Conservation (phyloP, 345 rosid genomes). For the Angophora floribunda region DNA sequence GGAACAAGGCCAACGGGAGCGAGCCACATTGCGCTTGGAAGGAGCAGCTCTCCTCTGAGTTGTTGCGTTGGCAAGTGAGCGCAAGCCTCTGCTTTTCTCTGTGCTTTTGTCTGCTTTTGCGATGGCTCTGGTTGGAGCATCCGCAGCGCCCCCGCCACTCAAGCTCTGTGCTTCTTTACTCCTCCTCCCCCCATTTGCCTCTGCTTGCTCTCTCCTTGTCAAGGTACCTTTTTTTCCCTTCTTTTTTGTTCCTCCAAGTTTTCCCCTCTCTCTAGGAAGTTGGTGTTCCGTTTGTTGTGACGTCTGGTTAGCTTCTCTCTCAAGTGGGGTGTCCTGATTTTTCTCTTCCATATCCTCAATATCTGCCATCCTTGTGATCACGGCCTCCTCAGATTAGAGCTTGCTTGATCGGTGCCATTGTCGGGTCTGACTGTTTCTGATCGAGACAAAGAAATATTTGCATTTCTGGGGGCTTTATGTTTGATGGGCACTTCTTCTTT, state of each 20-base stretch:
- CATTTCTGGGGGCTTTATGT: not conserved
- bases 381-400: not conserved
- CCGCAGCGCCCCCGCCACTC: not conserved
- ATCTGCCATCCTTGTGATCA: not conserved
- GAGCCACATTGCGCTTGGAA: conserved; percentile 29
- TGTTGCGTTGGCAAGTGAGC: not conserved
- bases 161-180: conserved; percentile 22
- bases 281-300: not conserved
- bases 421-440: not conserved
- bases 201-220: conserved; percentile 26
- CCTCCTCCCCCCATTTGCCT: conserved; percentile 4
- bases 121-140: conserved; percentile 28
- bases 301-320: not conserved
- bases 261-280: not conserved
- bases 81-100: not conserved
- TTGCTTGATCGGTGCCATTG: not conserved
- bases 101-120: conserved; percentile 10
- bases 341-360: not conserved
- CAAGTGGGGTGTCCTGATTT: not conserved
- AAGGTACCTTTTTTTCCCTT: conserved; percentile 11
- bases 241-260: not conserved
- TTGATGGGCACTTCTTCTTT: not conserved
- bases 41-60: not conserved
- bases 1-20: conserved; percentile 44
- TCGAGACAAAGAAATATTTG: not conserved